Evolutionary conservation across 208 protist genomes (phyloP).

Genomic region (Blechomonas ayalai): DNA sequence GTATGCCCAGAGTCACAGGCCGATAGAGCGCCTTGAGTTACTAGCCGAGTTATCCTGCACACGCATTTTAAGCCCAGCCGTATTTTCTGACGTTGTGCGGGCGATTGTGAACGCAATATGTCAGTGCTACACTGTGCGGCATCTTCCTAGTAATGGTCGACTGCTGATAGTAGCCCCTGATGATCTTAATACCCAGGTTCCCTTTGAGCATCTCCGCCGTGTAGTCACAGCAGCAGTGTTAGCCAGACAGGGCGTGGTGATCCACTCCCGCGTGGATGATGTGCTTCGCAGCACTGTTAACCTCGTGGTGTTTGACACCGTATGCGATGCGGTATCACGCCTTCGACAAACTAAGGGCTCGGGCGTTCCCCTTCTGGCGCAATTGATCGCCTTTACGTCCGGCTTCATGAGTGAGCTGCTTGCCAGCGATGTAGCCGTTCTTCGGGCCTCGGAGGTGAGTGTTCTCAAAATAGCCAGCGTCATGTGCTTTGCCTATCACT

Average conservation of each 20-base stretch:
- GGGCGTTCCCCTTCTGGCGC: conserved; percentile 46
- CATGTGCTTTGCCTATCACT: conserved; percentile 66
- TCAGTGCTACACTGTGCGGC: conserved; percentile 60
- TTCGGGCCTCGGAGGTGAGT: conserved; percentile 70
- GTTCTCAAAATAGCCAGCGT: conserved; percentile 57
- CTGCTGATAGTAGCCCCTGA: conserved; percentile 28
- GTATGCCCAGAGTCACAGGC: conserved; percentile 45
- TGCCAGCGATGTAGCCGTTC: conserved; percentile 49
- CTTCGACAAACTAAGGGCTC: conserved; percentile 40
- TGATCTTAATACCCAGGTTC: conserved; percentile 9
- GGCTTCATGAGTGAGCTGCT: conserved; percentile 54
- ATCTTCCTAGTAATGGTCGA: conserved; percentile 79
- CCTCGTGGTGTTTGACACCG: conserved; percentile 79
- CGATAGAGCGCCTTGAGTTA: conserved; percentile 60
- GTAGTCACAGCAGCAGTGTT: conserved; percentile 56
- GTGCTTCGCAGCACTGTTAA: conserved; percentile 76
- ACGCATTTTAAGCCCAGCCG: conserved; percentile 47
- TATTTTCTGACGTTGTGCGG: conserved; percentile 66
- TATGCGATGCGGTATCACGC: conserved; percentile 70
- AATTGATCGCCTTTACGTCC: conserved; percentile 68
- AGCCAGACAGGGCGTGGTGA: conserved; percentile 53
- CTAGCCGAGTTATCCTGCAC: conserved; percentile 69
- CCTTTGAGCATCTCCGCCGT: conserved; percentile 30
- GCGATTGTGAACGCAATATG: conserved; percentile 43
- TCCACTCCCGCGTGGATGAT: conserved; percentile 76